A percentile compares a stretch with the other conserved stretches of the same genome.
Conservation (phyloP, 192 early-diverging fungal species). For the Coemansia sp. region DNA sequence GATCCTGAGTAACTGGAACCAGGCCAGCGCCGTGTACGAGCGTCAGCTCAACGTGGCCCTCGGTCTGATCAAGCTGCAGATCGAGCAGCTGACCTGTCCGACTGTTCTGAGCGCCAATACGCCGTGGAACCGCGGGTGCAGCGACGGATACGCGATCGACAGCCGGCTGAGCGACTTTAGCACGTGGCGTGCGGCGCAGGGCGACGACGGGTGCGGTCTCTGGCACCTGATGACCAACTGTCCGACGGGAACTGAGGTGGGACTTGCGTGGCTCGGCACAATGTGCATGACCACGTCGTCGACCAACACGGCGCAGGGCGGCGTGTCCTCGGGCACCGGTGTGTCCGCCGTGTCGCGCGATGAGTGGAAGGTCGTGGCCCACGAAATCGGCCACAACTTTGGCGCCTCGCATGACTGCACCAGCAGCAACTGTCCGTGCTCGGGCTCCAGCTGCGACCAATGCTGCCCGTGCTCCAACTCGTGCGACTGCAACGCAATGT, state of each 20-base stretch:
- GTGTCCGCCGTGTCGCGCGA: slow-evolving; percentile 79
- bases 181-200: slow-evolving; percentile 73
- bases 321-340: slow-evolving; percentile 69
- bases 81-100: slow-evolving; percentile 64
- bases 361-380: slow-evolving; percentile 94
- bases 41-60: slow-evolving; percentile 81
- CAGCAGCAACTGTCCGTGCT: slow-evolving; percentile 58
- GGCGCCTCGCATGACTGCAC: slow-evolving; percentile 91
- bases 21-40: slow-evolving; percentile 80
- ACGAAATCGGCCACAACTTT: slow-evolving; percentile 90
- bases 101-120: slow-evolving; percentile 16
- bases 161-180: slow-evolving; percentile 84
- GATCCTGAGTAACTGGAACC: slow-evolving; percentile 82
- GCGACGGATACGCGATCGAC: slow-evolving; percentile 63
- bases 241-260: slow-evolving; percentile 74
- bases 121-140: slow-evolving; percentile 81
- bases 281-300: slow-evolving; percentile 61
- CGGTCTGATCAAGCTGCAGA: slow-evolving; percentile 74
- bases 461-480: slow-evolving; percentile 70
- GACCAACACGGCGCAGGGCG: slow-evolving; percentile 50
- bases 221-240: slow-evolving; percentile 94
- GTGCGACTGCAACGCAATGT: slow-evolving; percentile 65
- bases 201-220: slow-evolving; percentile 73
- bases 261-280: slow-evolving; percentile 82
- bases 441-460: slow-evolving; percentile 38